Evolutionary conservation across 73 alveolate species (phyloP).

Genomic region (Uronychia binucleata): DNA sequence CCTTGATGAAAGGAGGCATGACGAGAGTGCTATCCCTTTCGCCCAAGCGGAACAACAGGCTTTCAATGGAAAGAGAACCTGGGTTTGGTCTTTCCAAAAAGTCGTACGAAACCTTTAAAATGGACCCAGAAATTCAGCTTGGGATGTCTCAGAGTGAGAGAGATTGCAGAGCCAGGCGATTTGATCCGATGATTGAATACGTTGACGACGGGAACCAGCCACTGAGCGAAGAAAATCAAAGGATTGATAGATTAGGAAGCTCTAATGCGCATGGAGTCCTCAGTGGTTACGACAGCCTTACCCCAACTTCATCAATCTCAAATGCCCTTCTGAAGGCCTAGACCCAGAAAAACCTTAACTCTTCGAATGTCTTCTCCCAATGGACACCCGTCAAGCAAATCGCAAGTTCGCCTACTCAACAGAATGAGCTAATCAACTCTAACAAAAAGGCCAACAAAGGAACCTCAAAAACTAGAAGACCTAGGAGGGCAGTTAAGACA

Average conservation of each 20-base stretch:
- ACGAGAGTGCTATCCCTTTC: background rate
- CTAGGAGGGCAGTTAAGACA: background rate
- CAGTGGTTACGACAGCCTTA: background rate
- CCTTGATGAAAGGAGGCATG: background rate
- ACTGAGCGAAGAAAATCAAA: background rate
- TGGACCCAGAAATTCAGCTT: background rate
- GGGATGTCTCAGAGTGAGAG: background rate
- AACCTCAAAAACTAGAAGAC: background rate
- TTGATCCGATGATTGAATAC: background rate
- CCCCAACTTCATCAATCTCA: background rate
- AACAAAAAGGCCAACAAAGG: background rate
- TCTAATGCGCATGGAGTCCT: too few species aligned
- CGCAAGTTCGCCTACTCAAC: background rate
- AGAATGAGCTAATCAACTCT: background rate
- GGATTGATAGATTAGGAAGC: background rate
- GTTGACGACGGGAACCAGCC: background rate
- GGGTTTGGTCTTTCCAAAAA: background rate
- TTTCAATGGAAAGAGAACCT: background rate
- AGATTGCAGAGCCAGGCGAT: background rate
- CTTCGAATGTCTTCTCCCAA: too few species aligned
- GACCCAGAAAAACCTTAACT: background rate
- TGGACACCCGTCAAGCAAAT: background rate
- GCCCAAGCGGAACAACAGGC: background rate
- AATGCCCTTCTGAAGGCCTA: too few species aligned
- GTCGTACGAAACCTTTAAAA: background rate